These are phyloP conservation scores for Paramecium bursaria DNA, from an alignment of 73 alveolate genomes.

Conservation along the genomic window DNA sequence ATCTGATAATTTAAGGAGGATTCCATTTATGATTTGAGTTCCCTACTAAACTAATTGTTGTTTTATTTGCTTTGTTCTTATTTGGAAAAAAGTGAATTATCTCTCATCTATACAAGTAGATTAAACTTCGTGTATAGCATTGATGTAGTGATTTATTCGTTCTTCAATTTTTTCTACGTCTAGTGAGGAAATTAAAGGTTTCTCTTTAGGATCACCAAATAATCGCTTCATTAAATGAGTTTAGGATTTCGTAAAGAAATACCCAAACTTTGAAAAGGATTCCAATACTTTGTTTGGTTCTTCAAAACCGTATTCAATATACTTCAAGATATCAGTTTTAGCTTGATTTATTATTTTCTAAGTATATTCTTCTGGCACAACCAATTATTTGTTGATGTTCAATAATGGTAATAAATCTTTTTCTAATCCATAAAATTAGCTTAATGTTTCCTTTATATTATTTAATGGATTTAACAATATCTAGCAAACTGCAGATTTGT, in stretches of 20 bases:
- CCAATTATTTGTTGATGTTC: slow-evolving; percentile 3
- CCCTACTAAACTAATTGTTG: slow-evolving; percentile 1
- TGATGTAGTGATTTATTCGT: slow-evolving; percentile 10
- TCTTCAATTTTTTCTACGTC: slow-evolving; percentile 61
- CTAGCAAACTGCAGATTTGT: slow-evolving; percentile 5
- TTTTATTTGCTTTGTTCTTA: slow-evolving; percentile 64
- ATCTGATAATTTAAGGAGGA: slow-evolving; percentile 47
- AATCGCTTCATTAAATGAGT: slow-evolving; percentile 46
- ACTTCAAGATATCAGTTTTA: background rate
- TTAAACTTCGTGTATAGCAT: slow-evolving; percentile 25
- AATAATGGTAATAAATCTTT: slow-evolving; percentile 62
- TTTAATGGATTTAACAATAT: slow-evolving; percentile 33
- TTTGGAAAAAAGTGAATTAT: slow-evolving; percentile 52
- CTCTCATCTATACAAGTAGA: slow-evolving; percentile 65
- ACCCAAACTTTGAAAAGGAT: background rate
- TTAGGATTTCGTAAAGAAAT: slow-evolving; percentile 49
- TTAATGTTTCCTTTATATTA: slow-evolving; percentile 24
- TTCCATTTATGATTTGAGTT: slow-evolving; percentile 39
- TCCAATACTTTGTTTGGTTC: slow-evolving; percentile 18
- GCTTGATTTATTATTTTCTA: slow-evolving; percentile 20
- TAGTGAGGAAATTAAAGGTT: slow-evolving; percentile 18
- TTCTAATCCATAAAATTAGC: slow-evolving; percentile 47
- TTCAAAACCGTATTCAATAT: slow-evolving; percentile 27
- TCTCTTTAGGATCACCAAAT: slow-evolving; percentile 32
- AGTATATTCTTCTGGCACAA: slow-evolving; percentile 5